These are phyloP conservation scores for Arachis hypogaea DNA, from an alignment of 306 rosid species.

Conservation along the genomic window DNA sequence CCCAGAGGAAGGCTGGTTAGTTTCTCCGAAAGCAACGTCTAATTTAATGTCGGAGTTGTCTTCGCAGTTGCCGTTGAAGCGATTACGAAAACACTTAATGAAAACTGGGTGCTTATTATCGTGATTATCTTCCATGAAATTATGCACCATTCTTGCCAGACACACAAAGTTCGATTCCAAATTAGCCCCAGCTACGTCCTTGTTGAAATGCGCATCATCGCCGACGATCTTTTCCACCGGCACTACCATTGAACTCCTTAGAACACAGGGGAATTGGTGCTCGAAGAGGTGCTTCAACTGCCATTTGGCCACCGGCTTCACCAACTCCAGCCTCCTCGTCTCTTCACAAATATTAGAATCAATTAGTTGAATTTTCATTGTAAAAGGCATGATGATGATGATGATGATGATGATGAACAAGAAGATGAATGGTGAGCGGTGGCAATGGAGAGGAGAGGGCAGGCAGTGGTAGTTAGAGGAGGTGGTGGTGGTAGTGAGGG, in stretches of 20 bases:
- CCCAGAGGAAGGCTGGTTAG: constrained; percentile 44
- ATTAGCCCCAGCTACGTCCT: constrained; percentile 47
- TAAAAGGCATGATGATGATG: constrained; percentile 49
- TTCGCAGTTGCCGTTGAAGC: constrained; percentile 56
- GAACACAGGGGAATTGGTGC: constrained; percentile 70
- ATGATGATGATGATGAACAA: too few species aligned
- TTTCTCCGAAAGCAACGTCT: constrained; percentile 49
- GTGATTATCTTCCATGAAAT: constrained; percentile 72
- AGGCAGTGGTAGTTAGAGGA: too few species aligned
- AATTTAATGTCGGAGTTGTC: constrained; percentile 61
- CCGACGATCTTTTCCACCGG: constrained; percentile 48
- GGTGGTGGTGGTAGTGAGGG: too few species aligned
- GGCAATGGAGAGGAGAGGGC: too few species aligned
- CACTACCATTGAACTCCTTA: constrained; percentile 46
- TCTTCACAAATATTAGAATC: constrained; percentile 53
- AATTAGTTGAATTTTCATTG: constrained; percentile 89
- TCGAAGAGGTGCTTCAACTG: constrained; percentile 79
- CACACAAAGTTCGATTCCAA: constrained; percentile 78
- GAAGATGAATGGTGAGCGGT: too few species aligned
- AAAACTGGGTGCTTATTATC: constrained; percentile 56
- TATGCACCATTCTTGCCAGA: constrained; percentile 82
- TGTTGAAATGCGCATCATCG: constrained; percentile 45
- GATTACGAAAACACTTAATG: constrained; percentile 57
- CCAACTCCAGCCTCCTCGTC: constrained; percentile 49
- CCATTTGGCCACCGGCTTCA: constrained; percentile 71